phyloP scores from a whole-genome alignment of 345 rosid species.

The Brassica nigra region DNA sequence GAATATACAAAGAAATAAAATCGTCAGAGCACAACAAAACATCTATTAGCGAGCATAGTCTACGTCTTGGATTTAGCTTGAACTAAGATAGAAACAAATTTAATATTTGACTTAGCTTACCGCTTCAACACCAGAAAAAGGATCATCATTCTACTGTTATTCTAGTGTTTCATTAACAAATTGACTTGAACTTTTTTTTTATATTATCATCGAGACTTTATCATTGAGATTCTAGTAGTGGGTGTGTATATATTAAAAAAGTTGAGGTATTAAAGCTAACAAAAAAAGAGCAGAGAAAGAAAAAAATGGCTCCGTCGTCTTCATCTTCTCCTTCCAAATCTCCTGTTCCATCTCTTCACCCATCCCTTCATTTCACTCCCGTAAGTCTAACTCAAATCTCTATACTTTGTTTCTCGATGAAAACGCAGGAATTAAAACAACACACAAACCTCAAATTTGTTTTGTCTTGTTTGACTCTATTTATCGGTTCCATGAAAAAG shows the following conservation, averaged over 20 bases:
- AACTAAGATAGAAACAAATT: constrained; percentile 32
- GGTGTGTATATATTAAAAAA: constrained; percentile 25
- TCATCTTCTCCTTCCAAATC: constrained; percentile 68
- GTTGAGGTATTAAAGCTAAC: constrained; percentile 16
- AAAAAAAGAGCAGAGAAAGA: constrained; percentile 14
- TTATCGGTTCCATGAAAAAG: background rate
- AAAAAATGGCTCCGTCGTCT: constrained; percentile 63
- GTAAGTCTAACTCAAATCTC: constrained; percentile 49
- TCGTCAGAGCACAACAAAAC: constrained; percentile 22
- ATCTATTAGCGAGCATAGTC: constrained; percentile 19
- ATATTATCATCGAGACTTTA: constrained; percentile 21
- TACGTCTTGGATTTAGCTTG: constrained; percentile 17
- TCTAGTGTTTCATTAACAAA: background rate
- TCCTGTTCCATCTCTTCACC: constrained; percentile 56
- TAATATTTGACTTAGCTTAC: constrained; percentile 33
- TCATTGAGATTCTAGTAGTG: background rate
- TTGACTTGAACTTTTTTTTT: constrained; percentile 32
- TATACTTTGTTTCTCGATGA: constrained; percentile 26
- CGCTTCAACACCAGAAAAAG: background rate
- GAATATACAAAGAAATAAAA: background rate
- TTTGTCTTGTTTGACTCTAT: constrained; percentile 11
- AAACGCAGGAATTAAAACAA: constrained; percentile 1
- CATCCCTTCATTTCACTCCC: constrained; percentile 67
- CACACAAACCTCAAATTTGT: constrained; percentile 13
- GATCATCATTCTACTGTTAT: constrained; percentile 8